Base-by-base conservation (phyloP, 495 filamentous ascomycete genomes). In the Elaphomyces granulatus region DNA sequence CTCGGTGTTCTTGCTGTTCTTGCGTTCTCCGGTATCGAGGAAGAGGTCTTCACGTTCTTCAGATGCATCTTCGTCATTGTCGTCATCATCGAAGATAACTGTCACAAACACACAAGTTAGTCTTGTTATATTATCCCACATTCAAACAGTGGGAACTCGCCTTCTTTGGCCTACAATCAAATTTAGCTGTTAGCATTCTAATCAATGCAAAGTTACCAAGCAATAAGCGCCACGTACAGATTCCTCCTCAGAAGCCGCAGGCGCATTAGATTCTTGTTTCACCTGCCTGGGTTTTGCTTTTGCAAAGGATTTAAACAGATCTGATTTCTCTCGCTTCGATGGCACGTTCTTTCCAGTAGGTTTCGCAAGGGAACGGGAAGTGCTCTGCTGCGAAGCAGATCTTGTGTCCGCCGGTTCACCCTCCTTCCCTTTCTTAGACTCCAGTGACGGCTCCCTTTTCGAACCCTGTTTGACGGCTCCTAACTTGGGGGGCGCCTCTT, bases 301-400 rank as follows among this genome's bases (percentile, higher is more conserved):
- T 4, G 84, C 81, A 54, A 93, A 93, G 1, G 86, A 81, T 48
- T 79, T 81, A 58, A 90, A 86, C 18, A 94, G 73, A 41, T 72
- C 75, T 12, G 73, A 70, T 49, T 68, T 61, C 49, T 78, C 74
- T 14, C 70, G 70, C 53, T 84, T 83, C 9, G 71, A 41, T 1
- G 70, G 47, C 12, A 66, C 55, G 30, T 61, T 44, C 43, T 64
- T 54, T 42, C 44, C 37, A 34, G 50, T 43, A 30, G 60, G 38
- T 34, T 64, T 72, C 34, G 49, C 26, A 26, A 59, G 54, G 19
- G 54, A 38, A 20, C 58, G 45, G 19, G 57, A 51, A 32, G 43
- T 47, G 20, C 46, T 48, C 15, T 42, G 44, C 18, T 51, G 37
- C 2, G 54, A 42, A 21, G 52, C 23, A 30, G 49, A 42, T 32